Evolutionary conservation across 2,329 filamentous ascomycete species (phyloP), one percentile per base, ranked within the genome.

Genomic region (Xylariaceae sp.): DNA sequence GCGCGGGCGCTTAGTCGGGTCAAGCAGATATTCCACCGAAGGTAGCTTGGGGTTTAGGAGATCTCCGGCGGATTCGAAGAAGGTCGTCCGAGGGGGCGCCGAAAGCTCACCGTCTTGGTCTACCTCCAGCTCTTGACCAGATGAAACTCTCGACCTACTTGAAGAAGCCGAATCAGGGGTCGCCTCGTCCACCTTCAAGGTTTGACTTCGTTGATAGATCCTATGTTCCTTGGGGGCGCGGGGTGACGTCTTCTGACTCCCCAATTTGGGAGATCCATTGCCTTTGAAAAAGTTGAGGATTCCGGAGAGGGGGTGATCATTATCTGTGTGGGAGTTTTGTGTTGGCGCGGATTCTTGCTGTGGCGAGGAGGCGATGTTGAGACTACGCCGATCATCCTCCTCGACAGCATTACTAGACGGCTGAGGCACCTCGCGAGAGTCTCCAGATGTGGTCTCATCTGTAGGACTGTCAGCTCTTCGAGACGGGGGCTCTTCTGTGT

Each of bases 41-140:
- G 92, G 90, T 21, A 96, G 63, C 30, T 88, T 90, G 5, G 92
- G 92, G 55, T 90, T 93, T 25, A 98, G 72, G 3, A 98, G 65
- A 57, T 98, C 90, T 9, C 88, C 86, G 1, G 92, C 92, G 4
- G 90, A 89, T 61, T 98, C 92, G 39, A 98, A 94, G 42, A 98
- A 83, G 0, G 86, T 93, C 1, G 92, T 96, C 49, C 77, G 83
- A 0, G 92, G 92, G 4, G 92, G 92, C 6, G 86, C 81, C 33
- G 75, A 67, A 35, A 83, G 57, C 9, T 57, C 62, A 25, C 67
- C 59, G 3, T 52, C 44, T 16, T 47, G 38, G 8, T 65, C 65
- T 12, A 64, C 61, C 3, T 59, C 58, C 12, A 67, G 47, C 40
- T 75, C 70, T 6, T 68, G 60, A 3, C 73, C 73, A 2, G 64